Conservation (phyloP, 495 filamentous ascomycete species). For the Penicilliopsis zonata region DNA sequence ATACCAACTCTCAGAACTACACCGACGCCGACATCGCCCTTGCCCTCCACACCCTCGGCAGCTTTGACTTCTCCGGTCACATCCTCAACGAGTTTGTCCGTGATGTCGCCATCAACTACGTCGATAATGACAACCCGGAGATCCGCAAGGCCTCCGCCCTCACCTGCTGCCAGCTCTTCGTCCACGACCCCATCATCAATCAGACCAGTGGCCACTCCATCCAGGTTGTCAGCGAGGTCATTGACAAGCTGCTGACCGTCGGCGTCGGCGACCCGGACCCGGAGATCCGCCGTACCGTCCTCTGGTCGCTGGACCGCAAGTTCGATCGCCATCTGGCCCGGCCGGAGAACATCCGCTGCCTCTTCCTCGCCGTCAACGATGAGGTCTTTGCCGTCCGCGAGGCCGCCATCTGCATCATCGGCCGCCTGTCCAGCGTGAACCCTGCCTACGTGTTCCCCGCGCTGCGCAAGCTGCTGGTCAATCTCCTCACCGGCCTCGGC, state of each 20-base stretch:
- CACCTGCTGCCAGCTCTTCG: constrained; percentile 95
- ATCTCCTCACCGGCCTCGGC: constrained; percentile 87
- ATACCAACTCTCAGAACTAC: constrained; percentile 49
- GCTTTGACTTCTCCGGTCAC: constrained; percentile 91
- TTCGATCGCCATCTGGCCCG: constrained; percentile 93
- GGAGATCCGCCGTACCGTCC: constrained; percentile 76
- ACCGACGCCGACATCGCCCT: constrained; percentile 87
- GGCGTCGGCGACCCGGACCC: constrained; percentile 85
- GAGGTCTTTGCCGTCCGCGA: constrained; percentile 85
- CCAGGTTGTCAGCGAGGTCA: constrained; percentile 93
- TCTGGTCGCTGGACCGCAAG: constrained; percentile 77
- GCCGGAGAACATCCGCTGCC: constrained; percentile 86
- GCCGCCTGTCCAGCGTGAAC: constrained; percentile 80
- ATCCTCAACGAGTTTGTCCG: constrained; percentile 96
- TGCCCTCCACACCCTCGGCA: constrained; percentile 84
- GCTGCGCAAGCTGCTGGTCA: constrained; percentile 84
- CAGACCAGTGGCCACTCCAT: constrained; percentile 95
- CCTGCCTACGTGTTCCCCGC: constrained; percentile 96
- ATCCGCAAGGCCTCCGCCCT: constrained; percentile 90
- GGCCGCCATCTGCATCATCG: constrained; percentile 91
- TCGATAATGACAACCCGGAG: constrained; percentile 87
- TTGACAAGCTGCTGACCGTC: constrained; percentile 88
- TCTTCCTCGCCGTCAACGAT: constrained; percentile 96
- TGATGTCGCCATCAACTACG: constrained; percentile 95
- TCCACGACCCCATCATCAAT: constrained; percentile 91